Evolutionary conservation across 768 basidiomycete species (phyloP).

Genomic region (Porphyrellus cyaneotinctus): DNA sequence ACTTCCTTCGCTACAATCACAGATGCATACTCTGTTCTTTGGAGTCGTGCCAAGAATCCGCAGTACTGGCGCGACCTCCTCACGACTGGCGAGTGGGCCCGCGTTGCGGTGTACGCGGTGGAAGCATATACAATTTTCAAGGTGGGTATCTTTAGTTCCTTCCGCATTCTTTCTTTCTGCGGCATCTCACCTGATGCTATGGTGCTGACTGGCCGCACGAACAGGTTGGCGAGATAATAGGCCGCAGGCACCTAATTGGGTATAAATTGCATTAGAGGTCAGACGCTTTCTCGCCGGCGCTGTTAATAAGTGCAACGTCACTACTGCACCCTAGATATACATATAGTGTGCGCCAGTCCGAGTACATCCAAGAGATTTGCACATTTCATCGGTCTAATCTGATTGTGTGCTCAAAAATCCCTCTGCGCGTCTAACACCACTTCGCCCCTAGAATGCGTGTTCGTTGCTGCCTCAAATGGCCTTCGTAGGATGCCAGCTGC

Average conservation of each 20-base stretch:
- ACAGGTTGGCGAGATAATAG: slow-evolving; percentile 85
- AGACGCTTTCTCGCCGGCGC: neutral
- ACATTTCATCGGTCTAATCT: neutral
- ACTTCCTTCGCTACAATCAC: slow-evolving; percentile 49
- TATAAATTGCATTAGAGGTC: slow-evolving; percentile 58
- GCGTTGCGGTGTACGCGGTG: slow-evolving; percentile 68
- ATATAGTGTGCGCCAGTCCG: slow-evolving; percentile 2
- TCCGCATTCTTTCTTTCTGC: neutral
- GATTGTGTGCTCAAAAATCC: neutral
- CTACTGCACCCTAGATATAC: slow-evolving; percentile 10
- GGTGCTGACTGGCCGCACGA: neutral
- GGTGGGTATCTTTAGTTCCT: slow-evolving; percentile 36
- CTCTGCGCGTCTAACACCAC: too few species aligned
- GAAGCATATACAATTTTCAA: slow-evolving; percentile 92
- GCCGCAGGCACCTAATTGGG: slow-evolving; percentile 73
- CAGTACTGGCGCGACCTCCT: slow-evolving; percentile 60
- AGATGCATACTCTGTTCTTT: slow-evolving; percentile 61
- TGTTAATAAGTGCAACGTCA: neutral
- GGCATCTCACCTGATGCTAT: neutral
- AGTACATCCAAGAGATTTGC: slow-evolving; percentile 3
- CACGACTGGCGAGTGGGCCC: slow-evolving; percentile 60
- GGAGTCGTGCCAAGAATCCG: slow-evolving; percentile 53
- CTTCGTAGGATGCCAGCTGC: too few species aligned
- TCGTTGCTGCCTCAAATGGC: too few species aligned
- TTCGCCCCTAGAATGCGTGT: too few species aligned